Conservation (phyloP, 108 stramenopile genomes). For the Aurantiochytrium sp. region DNA sequence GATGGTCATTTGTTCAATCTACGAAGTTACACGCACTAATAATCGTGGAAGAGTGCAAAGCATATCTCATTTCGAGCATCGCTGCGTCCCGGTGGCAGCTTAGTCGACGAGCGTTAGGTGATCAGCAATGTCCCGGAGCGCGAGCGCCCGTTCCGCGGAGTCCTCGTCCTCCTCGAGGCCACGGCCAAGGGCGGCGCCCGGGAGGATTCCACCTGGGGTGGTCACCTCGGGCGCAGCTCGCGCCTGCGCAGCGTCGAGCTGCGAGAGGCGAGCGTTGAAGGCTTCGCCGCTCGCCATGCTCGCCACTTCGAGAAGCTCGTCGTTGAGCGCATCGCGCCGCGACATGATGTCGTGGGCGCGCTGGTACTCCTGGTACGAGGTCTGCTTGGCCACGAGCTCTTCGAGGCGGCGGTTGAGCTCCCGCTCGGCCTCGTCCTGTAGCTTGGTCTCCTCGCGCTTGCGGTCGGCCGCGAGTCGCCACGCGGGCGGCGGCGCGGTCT, state of each 20-base stretch:
- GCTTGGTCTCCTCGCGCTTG: not conserved
- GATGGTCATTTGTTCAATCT: too few relatives aligned
- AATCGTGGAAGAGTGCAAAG: too few relatives aligned
- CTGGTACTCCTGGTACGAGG: not conserved
- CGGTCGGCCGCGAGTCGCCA: not conserved
- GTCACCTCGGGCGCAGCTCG: too few relatives aligned
- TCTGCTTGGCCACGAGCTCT: not conserved
- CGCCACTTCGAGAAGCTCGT: slow-evolving; percentile 9
- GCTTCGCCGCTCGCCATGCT: not conserved
- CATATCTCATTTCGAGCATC: too few relatives aligned
- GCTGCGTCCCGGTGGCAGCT: too few relatives aligned
- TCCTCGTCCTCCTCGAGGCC: not conserved
- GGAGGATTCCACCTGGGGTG: too few relatives aligned
- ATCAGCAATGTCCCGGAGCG: not conserved
- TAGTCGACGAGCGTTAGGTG: not conserved
- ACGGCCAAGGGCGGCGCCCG: not conserved
- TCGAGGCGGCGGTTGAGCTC: not conserved
- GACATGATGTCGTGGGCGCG: not conserved
- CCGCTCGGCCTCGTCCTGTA: not conserved
- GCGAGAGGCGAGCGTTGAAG: not conserved
- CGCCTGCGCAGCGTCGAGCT: not conserved
- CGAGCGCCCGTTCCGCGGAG: not conserved
- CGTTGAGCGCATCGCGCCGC: not conserved
- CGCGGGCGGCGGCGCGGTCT: not conserved
- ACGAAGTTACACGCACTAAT: too few relatives aligned